A percentile compares a stretch with the other conserved stretches of the same genome.
These are phyloP conservation scores for Penicillium verhagenii DNA, from an alignment of 495 filamentous ascomycete species.

Conservation along the genomic window DNA sequence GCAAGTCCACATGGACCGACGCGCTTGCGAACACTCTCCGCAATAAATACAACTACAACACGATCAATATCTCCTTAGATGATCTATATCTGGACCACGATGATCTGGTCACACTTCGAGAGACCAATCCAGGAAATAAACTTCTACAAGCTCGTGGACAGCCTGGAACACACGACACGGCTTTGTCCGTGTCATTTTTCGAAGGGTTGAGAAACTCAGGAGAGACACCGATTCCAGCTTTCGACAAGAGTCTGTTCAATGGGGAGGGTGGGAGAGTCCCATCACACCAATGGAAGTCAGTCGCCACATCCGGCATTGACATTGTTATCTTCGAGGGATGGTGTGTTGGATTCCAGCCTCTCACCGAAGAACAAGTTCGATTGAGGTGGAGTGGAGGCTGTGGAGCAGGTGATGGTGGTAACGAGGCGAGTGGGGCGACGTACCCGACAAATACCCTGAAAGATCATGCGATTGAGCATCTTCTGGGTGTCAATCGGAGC, in stretches of 20 bases:
- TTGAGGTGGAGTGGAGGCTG: slow-evolving; percentile 3
- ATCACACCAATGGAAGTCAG: slow-evolving; percentile 5
- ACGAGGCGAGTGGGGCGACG: background rate
- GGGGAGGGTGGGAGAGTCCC: slow-evolving; percentile 17
- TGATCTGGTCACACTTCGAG: slow-evolving; percentile 8
- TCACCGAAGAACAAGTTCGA: slow-evolving; percentile 2
- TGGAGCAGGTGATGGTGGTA: too few relatives aligned
- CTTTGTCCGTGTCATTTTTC: slow-evolving; percentile 14
- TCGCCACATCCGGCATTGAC: slow-evolving; percentile 9
- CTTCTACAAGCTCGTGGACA: slow-evolving; percentile 14
- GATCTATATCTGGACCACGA: slow-evolving; percentile 19
- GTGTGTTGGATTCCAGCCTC: slow-evolving; percentile 19
- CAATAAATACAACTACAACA: slow-evolving; percentile 5
- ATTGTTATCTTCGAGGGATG: slow-evolving; percentile 21
- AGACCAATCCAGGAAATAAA: slow-evolving; percentile 11
- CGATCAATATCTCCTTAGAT: slow-evolving; percentile 18
- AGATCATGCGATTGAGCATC: slow-evolving; percentile 14
- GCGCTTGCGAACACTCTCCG: slow-evolving; percentile 8
- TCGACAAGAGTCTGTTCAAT: slow-evolving; percentile 21
- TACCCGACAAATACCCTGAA: slow-evolving; percentile 13
- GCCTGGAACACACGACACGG: slow-evolving; percentile 17
- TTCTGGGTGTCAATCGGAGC: slow-evolving; percentile 8
- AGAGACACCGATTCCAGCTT: slow-evolving; percentile 13
- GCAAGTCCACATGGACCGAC: slow-evolving; percentile 21
- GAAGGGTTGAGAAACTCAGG: background rate